phyloP scores from a whole-genome alignment of 768 basidiomycete genomes.

The Macrolepiota albuminosa region DNA sequence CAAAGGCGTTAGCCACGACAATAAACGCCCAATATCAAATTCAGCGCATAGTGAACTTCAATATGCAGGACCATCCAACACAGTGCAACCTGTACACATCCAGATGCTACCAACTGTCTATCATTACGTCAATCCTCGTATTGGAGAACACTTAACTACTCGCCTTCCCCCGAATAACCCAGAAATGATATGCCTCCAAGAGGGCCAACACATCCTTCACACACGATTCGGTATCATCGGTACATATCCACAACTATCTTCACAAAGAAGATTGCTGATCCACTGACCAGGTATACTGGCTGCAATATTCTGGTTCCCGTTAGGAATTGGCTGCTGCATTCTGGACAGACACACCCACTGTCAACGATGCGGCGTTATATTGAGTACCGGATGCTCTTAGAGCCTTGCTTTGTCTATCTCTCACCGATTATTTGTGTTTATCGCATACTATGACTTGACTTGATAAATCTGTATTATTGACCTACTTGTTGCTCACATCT shows the following conservation, averaged over 20 bases:
- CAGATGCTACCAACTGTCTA: constrained; percentile 47
- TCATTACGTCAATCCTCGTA: constrained; percentile 62
- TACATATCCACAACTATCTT: constrained; percentile 25
- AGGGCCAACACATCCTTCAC: constrained; percentile 59
- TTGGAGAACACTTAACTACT: constrained; percentile 54
- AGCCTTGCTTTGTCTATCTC: background rate
- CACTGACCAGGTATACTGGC: constrained; percentile 60
- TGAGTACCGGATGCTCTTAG: constrained; percentile 37
- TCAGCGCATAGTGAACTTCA: background rate
- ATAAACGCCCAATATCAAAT: constrained; percentile 6
- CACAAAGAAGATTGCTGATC: constrained; percentile 1
- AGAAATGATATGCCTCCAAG: constrained; percentile 81
- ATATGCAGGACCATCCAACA: constrained; percentile 19
- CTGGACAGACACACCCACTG: constrained; percentile 71
- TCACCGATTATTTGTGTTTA: background rate
- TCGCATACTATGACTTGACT: background rate
- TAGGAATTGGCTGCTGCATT: constrained; percentile 74
- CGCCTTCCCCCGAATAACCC: constrained; percentile 74
- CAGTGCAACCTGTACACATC: constrained; percentile 10
- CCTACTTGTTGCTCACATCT: background rate
- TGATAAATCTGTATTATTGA: background rate
- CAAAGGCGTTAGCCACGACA: constrained; percentile 5
- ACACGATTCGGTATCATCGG: constrained; percentile 71
- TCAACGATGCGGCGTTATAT: constrained; percentile 38
- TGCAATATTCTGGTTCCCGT: constrained; percentile 82